A percentile compares a stretch with the other conserved stretches of the same genome.
Conservation (phyloP, 2,329 filamentous ascomycete genomes). For the Neonectria faginata region DNA sequence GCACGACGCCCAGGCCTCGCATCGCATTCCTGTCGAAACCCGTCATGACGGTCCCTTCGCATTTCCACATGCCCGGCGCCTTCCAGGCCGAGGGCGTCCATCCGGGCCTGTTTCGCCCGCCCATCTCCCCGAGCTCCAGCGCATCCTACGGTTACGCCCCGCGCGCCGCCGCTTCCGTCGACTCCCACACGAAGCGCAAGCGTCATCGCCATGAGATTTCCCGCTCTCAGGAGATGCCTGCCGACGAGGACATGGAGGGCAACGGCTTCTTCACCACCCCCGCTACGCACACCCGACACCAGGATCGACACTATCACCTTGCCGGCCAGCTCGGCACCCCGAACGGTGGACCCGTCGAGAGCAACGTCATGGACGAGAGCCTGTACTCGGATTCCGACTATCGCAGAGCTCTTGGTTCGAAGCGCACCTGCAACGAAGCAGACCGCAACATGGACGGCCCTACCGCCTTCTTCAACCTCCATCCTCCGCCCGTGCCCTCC, state of each 20-base stretch:
- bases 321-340: constrained; percentile 67
- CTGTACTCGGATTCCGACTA: constrained; percentile 69
- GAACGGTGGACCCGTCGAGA: constrained; percentile 47
- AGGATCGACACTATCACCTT: constrained; percentile 57
- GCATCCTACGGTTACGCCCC: constrained; percentile 53
- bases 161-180: constrained; percentile 35
- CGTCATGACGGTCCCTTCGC: constrained; percentile 46
- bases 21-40: constrained; percentile 19
- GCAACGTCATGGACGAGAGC: constrained; percentile 62
- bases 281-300: constrained; percentile 30
- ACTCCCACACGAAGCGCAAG: constrained; percentile 59
- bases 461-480: constrained; percentile 49
- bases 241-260: constrained; percentile 35
- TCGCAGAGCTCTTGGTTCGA: constrained; percentile 63
- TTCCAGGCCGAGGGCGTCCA: constrained; percentile 55
- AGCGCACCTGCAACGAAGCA: constrained; percentile 52
- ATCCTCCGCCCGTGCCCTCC: constrained; percentile 45
- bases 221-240: constrained; percentile 40
- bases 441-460: constrained; percentile 51
- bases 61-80: constrained; percentile 53
- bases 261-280: constrained; percentile 41
- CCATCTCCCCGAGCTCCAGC: constrained; percentile 56
- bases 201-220: constrained; percentile 51
- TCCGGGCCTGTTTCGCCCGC: constrained; percentile 61
- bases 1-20: constrained; percentile 11